phyloP scores from a whole-genome alignment of 2,329 filamentous ascomycete species.

The Phoma sp. region DNA sequence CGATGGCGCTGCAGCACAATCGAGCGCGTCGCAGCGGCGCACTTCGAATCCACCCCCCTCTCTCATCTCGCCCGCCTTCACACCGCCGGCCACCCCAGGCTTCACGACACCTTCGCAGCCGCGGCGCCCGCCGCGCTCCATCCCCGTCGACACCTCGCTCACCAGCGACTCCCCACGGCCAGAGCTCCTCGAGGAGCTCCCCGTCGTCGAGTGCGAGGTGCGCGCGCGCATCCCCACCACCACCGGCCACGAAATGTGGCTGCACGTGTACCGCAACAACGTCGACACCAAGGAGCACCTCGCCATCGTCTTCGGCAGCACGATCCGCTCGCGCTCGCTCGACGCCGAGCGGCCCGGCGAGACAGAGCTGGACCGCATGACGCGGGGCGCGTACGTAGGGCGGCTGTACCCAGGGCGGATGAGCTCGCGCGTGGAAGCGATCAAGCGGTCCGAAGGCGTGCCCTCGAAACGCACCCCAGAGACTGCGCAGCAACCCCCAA shows the following conservation, averaged over 20 bases:
- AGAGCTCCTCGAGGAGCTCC: conserved; percentile 75
- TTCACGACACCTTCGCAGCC: conserved; percentile 41
- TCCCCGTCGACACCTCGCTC: conserved; percentile 50
- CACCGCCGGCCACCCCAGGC: conserved; percentile 48
- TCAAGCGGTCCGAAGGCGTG: conserved; percentile 48
- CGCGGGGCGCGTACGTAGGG: conserved; percentile 89
- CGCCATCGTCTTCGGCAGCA: conserved; percentile 92
- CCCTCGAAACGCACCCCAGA: conserved; percentile 26
- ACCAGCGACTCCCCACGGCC: conserved; percentile 61
- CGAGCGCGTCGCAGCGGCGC: background rate
- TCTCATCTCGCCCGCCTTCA: conserved; percentile 56
- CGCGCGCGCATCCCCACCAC: conserved; percentile 94
- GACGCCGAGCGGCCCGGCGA: conserved; percentile 76
- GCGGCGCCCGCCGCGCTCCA: conserved; percentile 45
- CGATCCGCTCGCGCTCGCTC: conserved; percentile 75
- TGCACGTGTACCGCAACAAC: conserved; percentile 92
- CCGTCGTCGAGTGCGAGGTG: conserved; percentile 90
- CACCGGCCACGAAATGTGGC: conserved; percentile 91
- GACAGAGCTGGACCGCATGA: conserved; percentile 90
- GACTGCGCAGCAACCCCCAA: background rate
- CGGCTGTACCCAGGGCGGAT: conserved; percentile 84
- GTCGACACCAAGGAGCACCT: conserved; percentile 95
- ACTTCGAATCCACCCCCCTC: conserved; percentile 45
- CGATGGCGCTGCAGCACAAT: too few species aligned
- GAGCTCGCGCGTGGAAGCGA: conserved; percentile 69